These are phyloP conservation scores for Berkeleyomyces rouxiae DNA, from an alignment of 2,329 filamentous ascomycete genomes.

Conservation along the genomic window DNA sequence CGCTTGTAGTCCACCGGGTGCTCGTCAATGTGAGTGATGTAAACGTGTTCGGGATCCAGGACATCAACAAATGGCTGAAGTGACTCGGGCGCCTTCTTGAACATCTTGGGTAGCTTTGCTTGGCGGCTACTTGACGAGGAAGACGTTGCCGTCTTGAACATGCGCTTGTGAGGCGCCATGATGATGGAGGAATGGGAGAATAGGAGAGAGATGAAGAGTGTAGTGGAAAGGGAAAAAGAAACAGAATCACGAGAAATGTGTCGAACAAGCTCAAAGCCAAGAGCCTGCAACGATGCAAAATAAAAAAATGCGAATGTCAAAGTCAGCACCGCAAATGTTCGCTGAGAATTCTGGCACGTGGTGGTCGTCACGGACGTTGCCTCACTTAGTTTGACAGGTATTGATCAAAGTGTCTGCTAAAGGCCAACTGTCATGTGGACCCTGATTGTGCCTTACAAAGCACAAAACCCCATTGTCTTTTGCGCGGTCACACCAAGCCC, in stretches of 20 bases:
- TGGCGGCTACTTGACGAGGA: conserved; percentile 14
- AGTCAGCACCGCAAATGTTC: not conserved
- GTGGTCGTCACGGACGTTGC: not conserved
- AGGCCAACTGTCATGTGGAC: not conserved
- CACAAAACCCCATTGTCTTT: no score
- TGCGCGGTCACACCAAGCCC: no score
- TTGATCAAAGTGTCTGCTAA: not conserved
- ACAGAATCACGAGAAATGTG: conserved; percentile 5
- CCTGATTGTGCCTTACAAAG: not conserved
- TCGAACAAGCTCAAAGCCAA: not conserved
- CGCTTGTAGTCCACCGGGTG: conserved; percentile 56
- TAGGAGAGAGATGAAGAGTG: not conserved
- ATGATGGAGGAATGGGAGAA: conserved; percentile 17
- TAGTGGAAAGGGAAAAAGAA: not conserved
- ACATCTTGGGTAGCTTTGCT: conserved; percentile 41
- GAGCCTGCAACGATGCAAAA: not conserved
- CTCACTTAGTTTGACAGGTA: conserved; percentile 1
- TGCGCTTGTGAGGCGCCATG: conserved; percentile 12
- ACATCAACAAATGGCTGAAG: conserved; percentile 49
- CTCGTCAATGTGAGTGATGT: conserved; percentile 69
- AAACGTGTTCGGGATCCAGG: conserved; percentile 54
- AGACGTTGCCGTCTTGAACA: conserved; percentile 7
- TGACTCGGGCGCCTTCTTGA: conserved; percentile 45
- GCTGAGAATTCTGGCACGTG: not conserved
- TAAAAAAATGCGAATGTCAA: not conserved